Percentiles rank a stretch among this genome's conserved stretches.
Evolutionary conservation across 192 early-diverging fungal species (phyloP).

Genomic region (Kickxella alabastrina): DNA sequence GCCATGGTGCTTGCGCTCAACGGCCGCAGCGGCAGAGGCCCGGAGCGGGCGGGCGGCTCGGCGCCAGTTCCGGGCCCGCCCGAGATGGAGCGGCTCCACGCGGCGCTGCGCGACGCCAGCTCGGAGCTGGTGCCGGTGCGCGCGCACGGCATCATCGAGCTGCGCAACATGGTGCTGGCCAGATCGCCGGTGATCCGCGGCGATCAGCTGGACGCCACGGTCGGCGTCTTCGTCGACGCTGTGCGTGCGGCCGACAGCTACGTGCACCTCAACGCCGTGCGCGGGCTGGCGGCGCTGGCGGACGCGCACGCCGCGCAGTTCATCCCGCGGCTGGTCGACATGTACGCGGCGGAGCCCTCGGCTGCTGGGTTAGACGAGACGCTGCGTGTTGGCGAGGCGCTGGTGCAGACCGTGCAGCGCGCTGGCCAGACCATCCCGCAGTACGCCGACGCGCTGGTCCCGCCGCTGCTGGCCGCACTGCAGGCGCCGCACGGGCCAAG

Average conservation of each 20-base stretch:
- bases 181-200: constrained; percentile 55
- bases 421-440: constrained; percentile 76
- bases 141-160: constrained; percentile 79
- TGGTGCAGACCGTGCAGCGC: constrained; percentile 80
- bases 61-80: background rate
- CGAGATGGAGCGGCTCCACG: constrained; percentile 59
- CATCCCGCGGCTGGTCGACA: constrained; percentile 60
- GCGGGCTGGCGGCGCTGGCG: constrained; percentile 75
- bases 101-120: constrained; percentile 72
- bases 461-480: constrained; percentile 31
- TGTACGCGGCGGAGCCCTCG: constrained; percentile 56
- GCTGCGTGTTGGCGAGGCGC: constrained; percentile 81
- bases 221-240: constrained; percentile 77
- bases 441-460: constrained; percentile 51
- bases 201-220: constrained; percentile 60
- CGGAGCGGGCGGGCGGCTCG: background rate
- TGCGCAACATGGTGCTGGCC: constrained; percentile 76
- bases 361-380: constrained; percentile 60
- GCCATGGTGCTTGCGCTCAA: constrained; percentile 37
- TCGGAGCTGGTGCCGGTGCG: constrained; percentile 80
- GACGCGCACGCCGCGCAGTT: constrained; percentile 73
- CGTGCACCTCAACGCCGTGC: constrained; percentile 90
- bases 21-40: constrained; percentile 1
- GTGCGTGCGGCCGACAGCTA: constrained; percentile 80
- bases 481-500: background rate